Conservation (phyloP, 768 basidiomycete genomes). For the Termitomyces sp. region DNA sequence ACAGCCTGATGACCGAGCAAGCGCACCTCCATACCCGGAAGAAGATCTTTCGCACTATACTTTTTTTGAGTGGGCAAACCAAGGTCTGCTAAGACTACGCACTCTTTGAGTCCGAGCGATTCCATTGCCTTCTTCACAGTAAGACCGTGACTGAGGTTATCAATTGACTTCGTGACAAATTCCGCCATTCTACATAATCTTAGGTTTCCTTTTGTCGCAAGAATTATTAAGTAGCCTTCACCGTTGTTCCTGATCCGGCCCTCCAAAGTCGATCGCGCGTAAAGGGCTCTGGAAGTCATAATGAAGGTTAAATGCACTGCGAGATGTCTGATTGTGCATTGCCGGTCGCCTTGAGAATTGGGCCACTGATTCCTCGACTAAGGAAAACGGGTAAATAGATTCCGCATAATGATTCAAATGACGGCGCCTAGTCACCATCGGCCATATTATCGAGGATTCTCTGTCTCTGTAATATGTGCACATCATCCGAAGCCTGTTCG, state of each 20-base stretch:
- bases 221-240: conserved; percentile 16
- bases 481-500: neutral
- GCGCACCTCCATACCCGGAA: conserved; percentile 68
- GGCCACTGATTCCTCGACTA: neutral
- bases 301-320: conserved; percentile 39
- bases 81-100: conserved; percentile 10
- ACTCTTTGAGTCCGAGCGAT: conserved; percentile 50
- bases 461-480: conserved; percentile 1
- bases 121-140: conserved; percentile 50
- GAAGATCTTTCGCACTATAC: conserved; percentile 43
- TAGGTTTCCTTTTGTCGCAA: neutral
- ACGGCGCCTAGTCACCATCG: conserved; percentile 2
- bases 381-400: neutral
- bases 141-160: conserved; percentile 50
- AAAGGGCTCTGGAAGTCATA: conserved; percentile 50
- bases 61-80: neutral
- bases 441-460: neutral
- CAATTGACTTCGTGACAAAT: conserved; percentile 57
- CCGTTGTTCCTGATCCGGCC: conserved; percentile 53
- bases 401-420: neutral
- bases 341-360: neutral
- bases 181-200: conserved; percentile 46
- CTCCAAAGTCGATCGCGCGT: conserved; percentile 51
- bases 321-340: neutral
- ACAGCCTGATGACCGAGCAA: conserved; percentile 74